Conservation (phyloP, 768 basidiomycete genomes). For the Lactarius vividus region DNA sequence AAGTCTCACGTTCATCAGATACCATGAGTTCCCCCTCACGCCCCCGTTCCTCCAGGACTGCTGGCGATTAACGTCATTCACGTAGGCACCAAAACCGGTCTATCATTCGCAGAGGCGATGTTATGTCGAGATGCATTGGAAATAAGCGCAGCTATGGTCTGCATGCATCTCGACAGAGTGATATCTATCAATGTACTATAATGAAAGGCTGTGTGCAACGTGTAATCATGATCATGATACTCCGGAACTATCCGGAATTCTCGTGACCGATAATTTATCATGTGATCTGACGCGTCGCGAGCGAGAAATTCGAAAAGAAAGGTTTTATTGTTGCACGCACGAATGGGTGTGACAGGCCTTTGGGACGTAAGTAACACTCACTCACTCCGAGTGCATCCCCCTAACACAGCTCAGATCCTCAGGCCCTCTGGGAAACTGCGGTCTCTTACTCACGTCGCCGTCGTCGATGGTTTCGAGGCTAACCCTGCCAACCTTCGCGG, state of each 20-base stretch:
- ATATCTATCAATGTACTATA: too few species aligned
- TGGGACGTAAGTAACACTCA: constrained; percentile 27
- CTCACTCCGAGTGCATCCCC: constrained; percentile 28
- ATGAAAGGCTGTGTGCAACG: too few species aligned
- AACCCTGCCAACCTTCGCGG: constrained; percentile 66
- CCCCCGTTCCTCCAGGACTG: too few species aligned
- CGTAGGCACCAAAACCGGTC: constrained; percentile 51
- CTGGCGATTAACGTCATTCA: constrained; percentile 40
- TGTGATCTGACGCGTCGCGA: background rate
- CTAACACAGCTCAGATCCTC: constrained; percentile 46
- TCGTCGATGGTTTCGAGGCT: constrained; percentile 69
- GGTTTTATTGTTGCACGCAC: background rate
- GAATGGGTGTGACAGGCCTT: constrained; percentile 26
- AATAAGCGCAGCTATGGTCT: too few species aligned
- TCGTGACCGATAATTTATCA: background rate
- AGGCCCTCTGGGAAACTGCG: constrained; percentile 67
- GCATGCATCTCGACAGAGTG: too few species aligned
- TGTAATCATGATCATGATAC: too few species aligned
- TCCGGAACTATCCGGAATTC: too few species aligned
- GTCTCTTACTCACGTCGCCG: constrained; percentile 74
- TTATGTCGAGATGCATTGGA: constrained; percentile 40
- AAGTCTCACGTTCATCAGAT: constrained; percentile 63
- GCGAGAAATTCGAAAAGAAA: background rate
- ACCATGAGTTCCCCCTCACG: constrained; percentile 32
- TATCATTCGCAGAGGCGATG: constrained; percentile 63